These are phyloP conservation scores for Talaromyces pinophilus DNA, from an alignment of 2,329 filamentous ascomycete genomes.

Conservation along the genomic window DNA sequence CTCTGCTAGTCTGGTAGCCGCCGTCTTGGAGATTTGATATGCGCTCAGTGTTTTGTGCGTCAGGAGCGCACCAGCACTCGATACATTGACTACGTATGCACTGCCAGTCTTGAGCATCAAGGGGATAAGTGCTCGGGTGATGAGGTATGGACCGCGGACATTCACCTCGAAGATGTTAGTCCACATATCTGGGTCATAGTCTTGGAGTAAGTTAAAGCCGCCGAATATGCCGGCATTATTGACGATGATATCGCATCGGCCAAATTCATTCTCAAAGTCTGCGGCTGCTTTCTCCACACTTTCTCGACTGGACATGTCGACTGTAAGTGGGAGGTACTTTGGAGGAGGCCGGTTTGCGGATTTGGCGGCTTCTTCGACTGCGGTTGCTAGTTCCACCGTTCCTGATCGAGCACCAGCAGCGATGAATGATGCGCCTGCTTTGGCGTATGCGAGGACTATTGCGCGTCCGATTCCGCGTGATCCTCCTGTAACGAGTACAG, in stretches of 20 bases:
- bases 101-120: slow-evolving; percentile 34
- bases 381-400: slow-evolving; percentile 25
- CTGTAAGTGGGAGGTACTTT: slow-evolving; percentile 34
- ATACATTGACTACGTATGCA: slow-evolving; percentile 53
- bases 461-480: slow-evolving; percentile 39
- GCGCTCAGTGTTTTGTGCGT: slow-evolving; percentile 40
- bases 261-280: slow-evolving; percentile 35
- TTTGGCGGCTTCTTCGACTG: slow-evolving; percentile 31
- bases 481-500: slow-evolving; percentile 43
- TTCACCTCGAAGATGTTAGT: slow-evolving; percentile 53
- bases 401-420: slow-evolving; percentile 36
- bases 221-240: slow-evolving; percentile 51
- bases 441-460: slow-evolving; percentile 37
- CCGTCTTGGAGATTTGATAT: slow-evolving; percentile 53
- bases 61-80: slow-evolving; percentile 47
- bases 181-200: slow-evolving; percentile 41
- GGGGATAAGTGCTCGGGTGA: slow-evolving; percentile 50
- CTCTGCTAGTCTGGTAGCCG: slow-evolving; percentile 49
- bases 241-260: slow-evolving; percentile 47
- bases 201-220: slow-evolving; percentile 31
- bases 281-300: slow-evolving; percentile 37
- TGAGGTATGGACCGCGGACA: slow-evolving; percentile 50
- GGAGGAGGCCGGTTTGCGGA: slow-evolving; percentile 32
- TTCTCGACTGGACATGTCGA: slow-evolving; percentile 38
- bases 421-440: slow-evolving; percentile 41